Base-by-base conservation (phyloP, 2,329 filamentous ascomycete genomes). In the Penicillium sp. region DNA sequence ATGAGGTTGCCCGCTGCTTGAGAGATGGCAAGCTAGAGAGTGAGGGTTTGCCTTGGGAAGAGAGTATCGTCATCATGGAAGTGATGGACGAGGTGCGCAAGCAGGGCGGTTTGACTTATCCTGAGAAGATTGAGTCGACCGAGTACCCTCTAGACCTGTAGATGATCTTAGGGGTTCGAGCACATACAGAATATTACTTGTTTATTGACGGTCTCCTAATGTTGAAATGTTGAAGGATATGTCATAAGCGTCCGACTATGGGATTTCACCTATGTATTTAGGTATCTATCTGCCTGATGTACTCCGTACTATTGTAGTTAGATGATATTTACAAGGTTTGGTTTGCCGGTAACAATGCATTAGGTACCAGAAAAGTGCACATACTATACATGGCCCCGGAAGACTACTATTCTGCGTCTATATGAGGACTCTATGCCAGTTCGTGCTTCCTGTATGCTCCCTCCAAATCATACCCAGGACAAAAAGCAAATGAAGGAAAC, bases 1-100 rank as follows among this genome's bases (percentile, higher is more conserved):
- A 91, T 66, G 88, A 89, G 74, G 86, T 82, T 56, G 88, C 85
- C 25, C 78, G 84, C 40, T 88, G 86, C 58, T 65, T 95, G 49
- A 77, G 86, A 38, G 89, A 93, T 66, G 88, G 89, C 20, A 83
- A 82, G 71, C 80, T 84, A 62, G 85, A 95, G 75, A 89, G 88
- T 66, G 78, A 80, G 42, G 79, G 78, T 10, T 73, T 93, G 70
- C 82, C 84, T 18, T 81, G 82, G 75, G 78, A 81, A 40, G 90
- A 95, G 78, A 92, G 86, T 64, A 76, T 95, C 47, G 78, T 84
- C 42, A 89, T 95, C 55, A 95, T 95, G 89, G 85, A 91, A 66
- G 76, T 80, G 2, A 87, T 87, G 84, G 84, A 88, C 73, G 80
- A 85, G 70, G 81, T 83, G 10, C 75, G 84, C 61, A 78, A 72